Evolutionary conservation across 1,284 basidiomycete genomes (phyloP).

Genomic region (Rhodotorula sp.): DNA sequence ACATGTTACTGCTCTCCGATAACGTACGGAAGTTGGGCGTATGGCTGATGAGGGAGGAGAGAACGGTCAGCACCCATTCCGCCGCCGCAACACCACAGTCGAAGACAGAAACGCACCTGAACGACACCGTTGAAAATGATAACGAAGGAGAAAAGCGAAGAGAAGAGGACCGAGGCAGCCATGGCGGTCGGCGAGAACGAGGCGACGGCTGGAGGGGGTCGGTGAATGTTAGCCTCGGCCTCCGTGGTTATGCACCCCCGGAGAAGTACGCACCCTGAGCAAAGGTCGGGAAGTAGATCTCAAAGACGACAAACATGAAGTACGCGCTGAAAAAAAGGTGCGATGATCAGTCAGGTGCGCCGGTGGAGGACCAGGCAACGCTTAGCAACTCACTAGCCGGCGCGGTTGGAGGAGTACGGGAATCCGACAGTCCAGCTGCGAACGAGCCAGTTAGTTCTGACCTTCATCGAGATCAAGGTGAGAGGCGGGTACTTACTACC

Average conservation of each 20-base stretch:
- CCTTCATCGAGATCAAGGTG: not conserved
- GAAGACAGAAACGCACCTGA: constrained; percentile 19
- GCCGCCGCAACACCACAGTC: no score
- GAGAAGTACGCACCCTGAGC: constrained; percentile 50
- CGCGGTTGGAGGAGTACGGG: constrained; percentile 53
- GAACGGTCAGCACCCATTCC: not conserved
- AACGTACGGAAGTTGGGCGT: constrained; percentile 54
- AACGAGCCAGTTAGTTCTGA: no score
- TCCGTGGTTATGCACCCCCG: no score
- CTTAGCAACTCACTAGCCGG: constrained; percentile 55
- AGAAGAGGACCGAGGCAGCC: constrained; percentile 50
- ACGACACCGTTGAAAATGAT: constrained; percentile 54
- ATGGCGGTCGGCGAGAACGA: constrained; percentile 65
- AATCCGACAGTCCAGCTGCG: constrained; percentile 45
- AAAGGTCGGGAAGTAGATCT: constrained; percentile 53
- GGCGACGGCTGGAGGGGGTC: constrained; percentile 54
- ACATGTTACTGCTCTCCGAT: no score
- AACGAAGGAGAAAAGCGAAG: constrained; percentile 49
- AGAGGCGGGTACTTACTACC: constrained; percentile 46
- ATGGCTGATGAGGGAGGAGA: constrained; percentile 27
- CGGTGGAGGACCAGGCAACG: constrained; percentile 38
- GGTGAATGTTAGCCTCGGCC: not conserved
- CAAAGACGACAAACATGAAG: constrained; percentile 49
- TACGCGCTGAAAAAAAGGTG: constrained; percentile 54
- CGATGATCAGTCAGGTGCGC: constrained; percentile 54